Evolutionary conservation across 768 basidiomycete species (phyloP), one percentile per base, ranked within the genome.

Genomic region (Calocera viscosa): DNA sequence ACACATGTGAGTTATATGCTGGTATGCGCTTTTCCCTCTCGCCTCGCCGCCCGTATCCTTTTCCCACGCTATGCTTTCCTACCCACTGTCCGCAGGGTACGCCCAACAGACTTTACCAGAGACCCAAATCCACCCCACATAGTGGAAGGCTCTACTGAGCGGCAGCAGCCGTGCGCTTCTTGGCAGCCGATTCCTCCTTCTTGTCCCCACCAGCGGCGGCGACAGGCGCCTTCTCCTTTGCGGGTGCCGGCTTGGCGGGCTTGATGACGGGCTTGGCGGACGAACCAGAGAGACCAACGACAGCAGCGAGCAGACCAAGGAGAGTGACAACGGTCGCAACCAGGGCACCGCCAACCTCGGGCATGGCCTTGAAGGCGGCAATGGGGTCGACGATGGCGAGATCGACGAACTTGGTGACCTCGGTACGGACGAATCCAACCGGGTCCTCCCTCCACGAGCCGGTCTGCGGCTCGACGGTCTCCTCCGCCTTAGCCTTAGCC

Each of bases 291-390:
- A 94, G 79, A 66, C 91, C 86, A 69, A 91, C 83, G 74, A 92
- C 79, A 40, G 83, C 83, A 70, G 87, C 90, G 70, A 98, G 75
- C 86, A 96, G 86, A 63, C 89, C 89, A 73, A 96, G 83, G 70
- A 96, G 75, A 43, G 90, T 91, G 72, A 95, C 81, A 60, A 90
- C 69, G 63, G 84, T 86, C 69, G 84, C 88, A 68, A 80, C 80
- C 70, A 97, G 81, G 69, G 85, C 90, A 53, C 82, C 88, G 71
- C 86, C 92, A 64, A 90, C 90, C 78, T 94, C 88, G 60, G 94
- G 94, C 74, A 94, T 86, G 40, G 88, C 80, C 81, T 88, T 90
- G 82, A 97, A 82, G 43, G 96, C 94, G 28, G 77, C 76, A 65
- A 91, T 73, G 30, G 92, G 94, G 76, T 95, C 86, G 53, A 82